phyloP scores from a whole-genome alignment of 2,329 filamentous ascomycete genomes.

The Penicillium hesseltinei region DNA sequence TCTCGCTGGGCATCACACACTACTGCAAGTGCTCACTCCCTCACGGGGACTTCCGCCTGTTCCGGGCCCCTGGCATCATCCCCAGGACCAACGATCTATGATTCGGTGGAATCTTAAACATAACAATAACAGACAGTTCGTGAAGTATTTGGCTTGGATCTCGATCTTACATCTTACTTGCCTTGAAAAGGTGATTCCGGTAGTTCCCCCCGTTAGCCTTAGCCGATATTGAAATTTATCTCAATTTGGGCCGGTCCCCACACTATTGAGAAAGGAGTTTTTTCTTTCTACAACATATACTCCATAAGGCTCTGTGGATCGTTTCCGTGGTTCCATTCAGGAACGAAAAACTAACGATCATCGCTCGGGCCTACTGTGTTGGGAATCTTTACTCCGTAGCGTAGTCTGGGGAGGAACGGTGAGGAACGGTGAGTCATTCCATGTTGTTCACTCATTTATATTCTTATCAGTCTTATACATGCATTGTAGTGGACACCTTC shows the following conservation, averaged over 20 bases:
- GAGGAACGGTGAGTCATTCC: slow-evolving; percentile 13
- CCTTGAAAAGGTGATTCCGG: not conserved
- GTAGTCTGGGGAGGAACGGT: slow-evolving; percentile 9
- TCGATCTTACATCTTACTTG: not conserved
- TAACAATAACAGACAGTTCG: not conserved
- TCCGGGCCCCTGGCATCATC: slow-evolving; percentile 24
- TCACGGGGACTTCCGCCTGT: slow-evolving; percentile 1
- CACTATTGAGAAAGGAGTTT: not conserved
- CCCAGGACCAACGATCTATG: slow-evolving; percentile 14
- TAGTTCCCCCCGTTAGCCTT: not conserved
- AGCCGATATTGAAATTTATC: not conserved
- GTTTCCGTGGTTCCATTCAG: slow-evolving; percentile 1
- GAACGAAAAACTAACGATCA: slow-evolving; percentile 11
- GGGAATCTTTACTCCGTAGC: not conserved
- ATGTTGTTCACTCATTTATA: not conserved
- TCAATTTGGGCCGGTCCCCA: not conserved
- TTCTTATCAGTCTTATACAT: not conserved
- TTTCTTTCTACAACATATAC: not conserved
- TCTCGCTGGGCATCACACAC: slow-evolving; percentile 9
- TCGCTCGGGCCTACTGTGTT: slow-evolving; percentile 9
- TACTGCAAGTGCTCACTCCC: slow-evolving; percentile 3
- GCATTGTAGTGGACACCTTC: not conserved
- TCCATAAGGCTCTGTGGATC: not conserved
- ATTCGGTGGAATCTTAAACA: not conserved
- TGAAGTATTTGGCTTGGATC: not conserved